These are phyloP conservation scores for Magnolia changhungtana DNA, from an alignment of 164 flowering plant species.

Conservation along the genomic window DNA sequence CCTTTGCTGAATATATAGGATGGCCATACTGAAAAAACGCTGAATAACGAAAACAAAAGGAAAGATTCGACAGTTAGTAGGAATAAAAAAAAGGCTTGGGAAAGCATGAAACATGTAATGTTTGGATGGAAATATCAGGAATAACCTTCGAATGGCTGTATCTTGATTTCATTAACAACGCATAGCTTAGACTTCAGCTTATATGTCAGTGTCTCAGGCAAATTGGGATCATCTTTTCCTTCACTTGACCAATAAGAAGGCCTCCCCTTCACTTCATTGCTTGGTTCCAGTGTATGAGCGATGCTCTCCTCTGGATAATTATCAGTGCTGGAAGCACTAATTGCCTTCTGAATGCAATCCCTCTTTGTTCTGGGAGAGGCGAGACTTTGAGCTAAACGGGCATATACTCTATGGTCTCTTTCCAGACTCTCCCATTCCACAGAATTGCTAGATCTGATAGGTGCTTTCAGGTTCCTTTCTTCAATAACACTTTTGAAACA, in stretches of 20 bases:
- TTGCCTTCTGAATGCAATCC: constrained; percentile 45
- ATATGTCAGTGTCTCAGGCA: constrained; percentile 68
- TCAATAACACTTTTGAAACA: constrained; percentile 33
- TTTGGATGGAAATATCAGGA: background rate
- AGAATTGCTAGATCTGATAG: constrained; percentile 21
- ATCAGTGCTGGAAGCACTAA: constrained; percentile 91
- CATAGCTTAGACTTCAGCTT: constrained; percentile 48
- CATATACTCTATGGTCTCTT: constrained; percentile 58
- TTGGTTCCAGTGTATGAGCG: constrained; percentile 58
- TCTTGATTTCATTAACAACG: constrained; percentile 58
- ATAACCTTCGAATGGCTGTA: constrained; percentile 80
- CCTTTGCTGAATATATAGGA: constrained; percentile 50
- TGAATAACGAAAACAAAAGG: constrained; percentile 14
- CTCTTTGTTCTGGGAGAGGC: constrained; percentile 12
- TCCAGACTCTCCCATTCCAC: constrained; percentile 37
- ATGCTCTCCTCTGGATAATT: constrained; percentile 71
- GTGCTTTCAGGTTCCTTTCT: constrained; percentile 6
- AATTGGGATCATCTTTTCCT: constrained; percentile 54
- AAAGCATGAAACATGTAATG: background rate
- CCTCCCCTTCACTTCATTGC: constrained; percentile 33
- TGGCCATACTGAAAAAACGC: constrained; percentile 45
- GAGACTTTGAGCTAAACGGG: constrained; percentile 45
- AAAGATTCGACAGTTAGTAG: background rate
- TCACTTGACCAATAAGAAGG: constrained; percentile 91
- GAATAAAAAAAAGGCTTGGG: background rate